phyloP scores from a whole-genome alignment of 2,329 filamentous ascomycete species.

The Onygenales sp. region DNA sequence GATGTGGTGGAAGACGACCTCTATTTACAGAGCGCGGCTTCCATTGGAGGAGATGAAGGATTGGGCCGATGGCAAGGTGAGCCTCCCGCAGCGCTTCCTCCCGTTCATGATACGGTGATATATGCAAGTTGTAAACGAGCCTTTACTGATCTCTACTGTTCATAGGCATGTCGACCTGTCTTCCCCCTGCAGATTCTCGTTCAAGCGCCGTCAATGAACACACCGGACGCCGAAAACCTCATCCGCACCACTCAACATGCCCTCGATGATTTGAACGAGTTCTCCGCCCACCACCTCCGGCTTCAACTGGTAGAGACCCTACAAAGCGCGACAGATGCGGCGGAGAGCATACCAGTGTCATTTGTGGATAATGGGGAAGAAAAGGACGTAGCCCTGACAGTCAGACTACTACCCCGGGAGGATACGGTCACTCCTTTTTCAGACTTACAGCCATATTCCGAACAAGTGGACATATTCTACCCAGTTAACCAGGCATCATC shows the following conservation, averaged over 20 bases:
- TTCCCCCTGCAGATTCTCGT: conserved; percentile 79
- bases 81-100: conserved; percentile 8
- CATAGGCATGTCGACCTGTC: conserved; percentile 72
- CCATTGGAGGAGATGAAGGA: conserved; percentile 78
- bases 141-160: conserved; percentile 9
- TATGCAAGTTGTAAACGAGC: neutral
- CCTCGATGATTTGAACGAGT: conserved; percentile 78
- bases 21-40: conserved; percentile 77
- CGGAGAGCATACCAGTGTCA: neutral
- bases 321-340: conserved; percentile 9
- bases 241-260: conserved; percentile 74
- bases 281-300: conserved; percentile 72
- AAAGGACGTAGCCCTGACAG: conserved; percentile 49
- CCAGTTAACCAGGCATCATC: conserved; percentile 58
- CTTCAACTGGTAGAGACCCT: conserved; percentile 49
- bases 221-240: conserved; percentile 61
- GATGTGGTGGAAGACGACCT: conserved; percentile 93
- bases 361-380: conserved; percentile 5
- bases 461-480: conserved; percentile 70
- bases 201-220: conserved; percentile 56
- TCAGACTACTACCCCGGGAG: conserved; percentile 55
- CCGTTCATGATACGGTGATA: neutral
- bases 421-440: conserved; percentile 44
- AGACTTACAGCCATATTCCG: conserved; percentile 57
- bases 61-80: conserved; percentile 84